Evolutionary conservation across 202 grass and related monocot species (phyloP).

Genomic region (Setaria viridis): DNA sequence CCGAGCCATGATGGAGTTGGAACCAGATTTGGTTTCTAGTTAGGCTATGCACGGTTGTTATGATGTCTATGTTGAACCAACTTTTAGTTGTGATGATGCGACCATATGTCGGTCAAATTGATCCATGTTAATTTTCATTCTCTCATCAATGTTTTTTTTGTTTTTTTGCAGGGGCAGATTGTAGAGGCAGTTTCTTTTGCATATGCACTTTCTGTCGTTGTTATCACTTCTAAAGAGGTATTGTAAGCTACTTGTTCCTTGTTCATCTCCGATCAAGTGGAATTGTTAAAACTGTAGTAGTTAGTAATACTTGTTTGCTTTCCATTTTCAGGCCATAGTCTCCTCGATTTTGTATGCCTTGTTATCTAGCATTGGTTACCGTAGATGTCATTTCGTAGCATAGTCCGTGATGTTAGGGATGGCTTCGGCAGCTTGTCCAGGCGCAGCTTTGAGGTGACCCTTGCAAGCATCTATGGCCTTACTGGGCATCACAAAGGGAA

Average conservation of each 20-base stretch:
- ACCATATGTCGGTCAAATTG: slow-evolving; percentile 22
- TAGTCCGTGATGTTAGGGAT: slow-evolving; percentile 94
- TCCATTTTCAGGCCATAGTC: slow-evolving; percentile 37
- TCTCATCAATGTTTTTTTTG: slow-evolving; percentile 29
- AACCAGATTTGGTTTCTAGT: slow-evolving; percentile 41
- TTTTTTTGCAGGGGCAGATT: slow-evolving; percentile 45
- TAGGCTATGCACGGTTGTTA: slow-evolving; percentile 37
- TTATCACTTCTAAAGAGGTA: slow-evolving; percentile 15
- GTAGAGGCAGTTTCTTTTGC: slow-evolving; percentile 24
- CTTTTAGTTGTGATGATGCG: slow-evolving; percentile 13
- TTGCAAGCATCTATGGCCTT: slow-evolving; percentile 73
- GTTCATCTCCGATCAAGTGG: neutral
- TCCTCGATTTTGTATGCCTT: slow-evolving; percentile 47
- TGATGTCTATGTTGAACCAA: slow-evolving; percentile 37
- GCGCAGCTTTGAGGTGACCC: slow-evolving; percentile 88
- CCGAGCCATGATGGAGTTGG: slow-evolving; percentile 38
- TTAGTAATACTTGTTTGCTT: slow-evolving; percentile 23
- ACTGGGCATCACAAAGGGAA: slow-evolving; percentile 71
- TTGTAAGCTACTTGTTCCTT: slow-evolving; percentile 8
- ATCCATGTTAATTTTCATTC: slow-evolving; percentile 19
- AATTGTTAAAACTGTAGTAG: neutral
- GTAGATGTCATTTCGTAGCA: slow-evolving; percentile 96
- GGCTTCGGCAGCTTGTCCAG: slow-evolving; percentile 86
- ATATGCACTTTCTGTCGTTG: neutral
- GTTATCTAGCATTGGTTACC: slow-evolving; percentile 18